Evolutionary conservation across 345 rosid species (phyloP), one percentile per base, ranked within the genome.

Genomic region (Hibiscus mutabilis): DNA sequence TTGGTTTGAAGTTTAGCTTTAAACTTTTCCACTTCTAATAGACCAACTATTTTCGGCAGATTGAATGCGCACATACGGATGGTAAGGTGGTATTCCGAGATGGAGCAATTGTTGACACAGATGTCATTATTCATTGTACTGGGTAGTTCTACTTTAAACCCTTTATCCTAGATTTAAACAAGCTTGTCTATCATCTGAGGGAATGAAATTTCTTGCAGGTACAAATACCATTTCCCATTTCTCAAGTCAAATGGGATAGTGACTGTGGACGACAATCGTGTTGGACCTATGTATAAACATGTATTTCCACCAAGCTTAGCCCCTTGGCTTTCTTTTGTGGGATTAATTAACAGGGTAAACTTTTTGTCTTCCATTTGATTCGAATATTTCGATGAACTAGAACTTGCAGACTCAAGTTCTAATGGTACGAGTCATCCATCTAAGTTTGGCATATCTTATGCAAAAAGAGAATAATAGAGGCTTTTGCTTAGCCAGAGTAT

Each of bases 161-260:
- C 46, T 42, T 42, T 42, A 3, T 42, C 46, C 46, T 42, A 42
- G 46, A 42, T 42, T 2, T 11, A 42, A 42, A 42, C 0, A 42
- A 10, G 46, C 13, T 42, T 42, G 46, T 42, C 46, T 1, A 42
- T 42, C 46, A 37, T 37, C 9, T 37, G 42, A 37, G 42, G 42
- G 10, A 37, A 7, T 37, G 42, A 11, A 42, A 11, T 42, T 42
- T 42, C 12, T 42, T 42, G 46, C 46, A 42, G 46, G 72, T 69
- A 69, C 73, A 69, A 69, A 57, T 69, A 37, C 62, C 64, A 69
- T 57, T 69, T 35, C 52, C 74, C 74, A 24, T 71, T 71, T 47
- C 74, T 71, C 19, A 60, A 13, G 12, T 42, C 74, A 18, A 71
- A 60, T 29, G 74, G 74, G 56, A 19, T 5, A 9, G 37, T 71